Evolutionary conservation across 257 asterid genomes (phyloP).

Genomic region (Ilex asprella): DNA sequence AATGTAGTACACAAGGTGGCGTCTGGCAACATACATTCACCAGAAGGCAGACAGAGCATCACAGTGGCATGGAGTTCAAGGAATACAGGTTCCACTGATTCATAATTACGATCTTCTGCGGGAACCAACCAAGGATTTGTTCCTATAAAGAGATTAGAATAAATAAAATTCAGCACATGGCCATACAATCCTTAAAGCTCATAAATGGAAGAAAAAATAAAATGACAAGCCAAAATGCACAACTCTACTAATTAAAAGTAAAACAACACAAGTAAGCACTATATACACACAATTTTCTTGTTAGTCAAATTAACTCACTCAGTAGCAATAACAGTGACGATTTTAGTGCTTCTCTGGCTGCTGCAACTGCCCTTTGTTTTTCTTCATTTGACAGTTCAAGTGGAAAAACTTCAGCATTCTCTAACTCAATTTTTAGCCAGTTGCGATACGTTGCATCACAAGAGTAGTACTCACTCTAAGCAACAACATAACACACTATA

Average conservation of each 20-base stretch:
- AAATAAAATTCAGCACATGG: neutral
- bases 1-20: slow-evolving; percentile 77
- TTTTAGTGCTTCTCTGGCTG: slow-evolving; percentile 65
- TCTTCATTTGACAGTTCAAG: slow-evolving; percentile 75
- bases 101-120: slow-evolving; percentile 62
- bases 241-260: neutral
- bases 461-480: slow-evolving; percentile 88
- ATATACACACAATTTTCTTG: neutral
- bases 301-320: slow-evolving; percentile 39
- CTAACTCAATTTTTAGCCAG: slow-evolving; percentile 75
- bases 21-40: slow-evolving; percentile 83
- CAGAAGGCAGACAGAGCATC: slow-evolving; percentile 69
- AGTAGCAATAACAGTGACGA: slow-evolving; percentile 58
- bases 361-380: slow-evolving; percentile 56
- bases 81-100: slow-evolving; percentile 51
- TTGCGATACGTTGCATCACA: slow-evolving; percentile 92
- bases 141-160: slow-evolving; percentile 29
- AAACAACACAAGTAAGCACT: slow-evolving; percentile 2
- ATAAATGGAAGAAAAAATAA: slow-evolving; percentile 12
- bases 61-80: slow-evolving; percentile 92
- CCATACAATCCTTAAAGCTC: slow-evolving; percentile 3
- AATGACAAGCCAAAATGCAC: neutral
- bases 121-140: slow-evolving; percentile 74
- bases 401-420: slow-evolving; percentile 58
- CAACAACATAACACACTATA: slow-evolving; percentile 17